Evolutionary conservation across 176 grass and related monocot species (phyloP), one percentile per base, ranked within the genome.

Genomic region (Triticum timopheevii): DNA sequence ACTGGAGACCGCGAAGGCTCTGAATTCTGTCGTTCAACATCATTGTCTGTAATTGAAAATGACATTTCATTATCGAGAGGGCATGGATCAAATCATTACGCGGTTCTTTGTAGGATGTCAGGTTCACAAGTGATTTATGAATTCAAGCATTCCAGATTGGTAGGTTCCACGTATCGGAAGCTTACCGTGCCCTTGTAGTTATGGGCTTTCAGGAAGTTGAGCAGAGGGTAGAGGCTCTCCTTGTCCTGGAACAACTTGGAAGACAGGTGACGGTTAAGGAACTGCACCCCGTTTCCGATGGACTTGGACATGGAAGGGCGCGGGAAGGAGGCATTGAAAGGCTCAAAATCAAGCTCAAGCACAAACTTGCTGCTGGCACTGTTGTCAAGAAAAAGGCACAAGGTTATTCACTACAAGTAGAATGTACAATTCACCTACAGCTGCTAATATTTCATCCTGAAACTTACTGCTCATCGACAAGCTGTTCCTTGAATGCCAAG

Each of bases 161-260:
- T 7, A 52, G 54, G 61, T 45, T 69, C 74, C 31, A 34, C 12
- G 65, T 7, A 30, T 81, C 10, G 54, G 65, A 58, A 88, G 59
- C 87, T 89, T 88, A 99, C 97, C 58, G 68, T 96, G 82, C 97
- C 94, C 82, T 94, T 96, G 85, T 94, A 86, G 77, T 91, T 94
- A 88, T 99, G 97, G 24, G 64, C 89, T 34, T 91, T 95, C 24
- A 99, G 92, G 85, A 99, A 99, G 77, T 93, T 90, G 82, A 99
- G 92, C 54, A 99, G 73, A 6, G 97, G 97, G 85, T 93, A 91
- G 68, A 99, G 84, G 66, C 90, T 94, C 78, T 99, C 97, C 90
- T 99, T 99, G 84, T 99, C 97, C 89, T 96, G 94, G 86, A 99
- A 99, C 90, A 99, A 83, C 91, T 99, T 99, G 65, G 97, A 99